Evolutionary conservation across 352 stramenopile genomes (phyloP).

Genomic region (Phytophthora idaei): DNA sequence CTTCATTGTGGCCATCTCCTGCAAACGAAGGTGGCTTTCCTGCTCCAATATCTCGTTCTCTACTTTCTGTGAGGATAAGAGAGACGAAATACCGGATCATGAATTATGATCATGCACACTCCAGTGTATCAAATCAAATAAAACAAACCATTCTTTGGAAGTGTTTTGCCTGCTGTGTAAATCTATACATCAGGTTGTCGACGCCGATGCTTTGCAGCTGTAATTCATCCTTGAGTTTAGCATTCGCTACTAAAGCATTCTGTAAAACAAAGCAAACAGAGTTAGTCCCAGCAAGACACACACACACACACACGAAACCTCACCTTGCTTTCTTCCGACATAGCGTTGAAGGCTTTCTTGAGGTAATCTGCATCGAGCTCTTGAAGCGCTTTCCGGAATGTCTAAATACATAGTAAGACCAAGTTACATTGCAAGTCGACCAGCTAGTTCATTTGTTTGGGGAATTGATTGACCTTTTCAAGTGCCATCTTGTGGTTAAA

Average conservation of each 20-base stretch:
- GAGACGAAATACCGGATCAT: background rate
- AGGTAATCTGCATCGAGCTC: conserved; percentile 81
- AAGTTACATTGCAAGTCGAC: background rate
- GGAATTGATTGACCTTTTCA: conserved; percentile 56
- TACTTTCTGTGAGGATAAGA: conserved; percentile 55
- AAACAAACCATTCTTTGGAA: conserved; percentile 70
- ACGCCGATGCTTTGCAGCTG: conserved; percentile 81
- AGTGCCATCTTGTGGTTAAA: conserved; percentile 89
- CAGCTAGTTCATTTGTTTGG: background rate
- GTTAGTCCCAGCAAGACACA: background rate
- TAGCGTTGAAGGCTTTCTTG: conserved; percentile 83
- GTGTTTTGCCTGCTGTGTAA: conserved; percentile 68
- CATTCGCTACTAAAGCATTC: conserved; percentile 81
- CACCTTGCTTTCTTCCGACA: conserved; percentile 85
- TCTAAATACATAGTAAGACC: conserved; percentile 30
- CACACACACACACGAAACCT: background rate
- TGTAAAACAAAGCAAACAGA: conserved; percentile 16
- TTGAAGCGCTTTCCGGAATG: conserved; percentile 75
- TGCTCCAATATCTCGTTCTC: conserved; percentile 80
- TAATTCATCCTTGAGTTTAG: conserved; percentile 82
- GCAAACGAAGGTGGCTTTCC: conserved; percentile 63
- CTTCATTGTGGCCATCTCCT: conserved; percentile 69
- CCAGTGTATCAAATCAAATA: background rate
- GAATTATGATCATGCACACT: background rate
- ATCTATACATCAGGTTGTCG: conserved; percentile 82